Evolutionary conservation across 2,329 filamentous ascomycete genomes (phyloP).

Genomic region (Ceratocystis colombiana): DNA sequence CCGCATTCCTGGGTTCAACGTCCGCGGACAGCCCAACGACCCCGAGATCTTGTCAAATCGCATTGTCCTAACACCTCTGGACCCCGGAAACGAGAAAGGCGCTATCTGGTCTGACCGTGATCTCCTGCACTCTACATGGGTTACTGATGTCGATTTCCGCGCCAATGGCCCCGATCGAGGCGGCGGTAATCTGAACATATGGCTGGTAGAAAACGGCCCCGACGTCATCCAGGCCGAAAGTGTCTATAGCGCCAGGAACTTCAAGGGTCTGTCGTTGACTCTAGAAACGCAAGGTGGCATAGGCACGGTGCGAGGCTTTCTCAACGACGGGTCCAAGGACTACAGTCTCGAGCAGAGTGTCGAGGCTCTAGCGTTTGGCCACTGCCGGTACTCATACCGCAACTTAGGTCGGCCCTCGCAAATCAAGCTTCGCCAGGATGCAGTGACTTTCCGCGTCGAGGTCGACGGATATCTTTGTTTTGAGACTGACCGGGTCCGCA

Average conservation of each 20-base stretch:
- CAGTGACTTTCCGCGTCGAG: conserved; percentile 60
- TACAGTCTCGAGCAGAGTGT: conserved; percentile 66
- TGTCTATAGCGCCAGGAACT: conserved; percentile 73
- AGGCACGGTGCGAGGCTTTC: conserved; percentile 79
- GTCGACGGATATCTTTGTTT: conserved; percentile 78
- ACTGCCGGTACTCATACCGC: conserved; percentile 82
- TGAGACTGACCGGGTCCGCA: conserved; percentile 63
- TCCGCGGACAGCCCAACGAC: conserved; percentile 44
- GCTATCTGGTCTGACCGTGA: conserved; percentile 65
- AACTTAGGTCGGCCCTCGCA: conserved; percentile 79
- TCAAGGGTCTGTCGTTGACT: conserved; percentile 82
- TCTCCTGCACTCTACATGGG: conserved; percentile 61
- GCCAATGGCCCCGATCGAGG: conserved; percentile 75
- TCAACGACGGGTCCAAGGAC: conserved; percentile 81
- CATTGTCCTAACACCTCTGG: conserved; percentile 79
- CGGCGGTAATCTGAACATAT: conserved; percentile 84
- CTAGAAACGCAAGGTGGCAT: conserved; percentile 69
- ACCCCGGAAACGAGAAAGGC: conserved; percentile 74
- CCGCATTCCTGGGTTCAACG: conserved; percentile 45
- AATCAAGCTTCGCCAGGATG: conserved; percentile 60
- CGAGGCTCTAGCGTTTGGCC: conserved; percentile 81
- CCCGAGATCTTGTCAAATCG: conserved; percentile 74
- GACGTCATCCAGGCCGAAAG: conserved; percentile 58
- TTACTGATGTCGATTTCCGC: conserved; percentile 75
- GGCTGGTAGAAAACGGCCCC: conserved; percentile 67